Conservation (phyloP, 179 eudicot species). For the Patellifolia procumbens region DNA sequence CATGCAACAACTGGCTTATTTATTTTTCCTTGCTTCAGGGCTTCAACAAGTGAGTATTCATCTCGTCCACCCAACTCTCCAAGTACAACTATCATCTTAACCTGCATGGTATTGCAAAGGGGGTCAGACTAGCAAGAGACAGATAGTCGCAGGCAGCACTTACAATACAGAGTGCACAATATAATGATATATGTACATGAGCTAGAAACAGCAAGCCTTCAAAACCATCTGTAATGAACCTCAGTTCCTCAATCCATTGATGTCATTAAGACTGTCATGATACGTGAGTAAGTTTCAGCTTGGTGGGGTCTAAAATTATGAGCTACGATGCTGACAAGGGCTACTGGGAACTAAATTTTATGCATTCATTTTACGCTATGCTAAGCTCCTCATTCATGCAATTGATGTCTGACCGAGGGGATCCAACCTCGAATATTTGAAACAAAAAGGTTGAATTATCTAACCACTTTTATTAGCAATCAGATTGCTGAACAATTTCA, state of each 20-base stretch:
- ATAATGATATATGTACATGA: background rate
- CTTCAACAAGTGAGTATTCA: conserved; percentile 98
- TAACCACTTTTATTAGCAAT: no score
- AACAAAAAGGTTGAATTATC: no score
- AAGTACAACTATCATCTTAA: conserved; percentile 95
- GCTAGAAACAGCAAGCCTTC: background rate
- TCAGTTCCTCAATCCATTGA: background rate
- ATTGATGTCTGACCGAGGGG: no score
- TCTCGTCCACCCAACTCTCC: conserved; percentile 99
- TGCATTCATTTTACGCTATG: no score
- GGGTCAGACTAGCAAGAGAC: conserved; percentile 11
- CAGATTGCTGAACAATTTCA: no score
- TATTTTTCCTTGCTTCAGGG: conserved; percentile 92
- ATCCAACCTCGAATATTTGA: no score
- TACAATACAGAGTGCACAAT: background rate
- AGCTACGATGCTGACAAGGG: background rate
- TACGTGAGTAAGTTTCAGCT: background rate
- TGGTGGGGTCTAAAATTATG: background rate
- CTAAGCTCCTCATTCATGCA: no score
- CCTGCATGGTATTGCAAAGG: conserved; percentile 35
- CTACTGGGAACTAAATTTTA: background rate
- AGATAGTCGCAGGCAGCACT: background rate
- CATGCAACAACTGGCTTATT: conserved; percentile 95
- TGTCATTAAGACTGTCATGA: background rate
- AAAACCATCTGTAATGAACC: background rate